These are phyloP conservation scores for Backusella liffmaniae DNA, from an alignment of 192 early-diverging fungal genomes.

Conservation along the genomic window DNA sequence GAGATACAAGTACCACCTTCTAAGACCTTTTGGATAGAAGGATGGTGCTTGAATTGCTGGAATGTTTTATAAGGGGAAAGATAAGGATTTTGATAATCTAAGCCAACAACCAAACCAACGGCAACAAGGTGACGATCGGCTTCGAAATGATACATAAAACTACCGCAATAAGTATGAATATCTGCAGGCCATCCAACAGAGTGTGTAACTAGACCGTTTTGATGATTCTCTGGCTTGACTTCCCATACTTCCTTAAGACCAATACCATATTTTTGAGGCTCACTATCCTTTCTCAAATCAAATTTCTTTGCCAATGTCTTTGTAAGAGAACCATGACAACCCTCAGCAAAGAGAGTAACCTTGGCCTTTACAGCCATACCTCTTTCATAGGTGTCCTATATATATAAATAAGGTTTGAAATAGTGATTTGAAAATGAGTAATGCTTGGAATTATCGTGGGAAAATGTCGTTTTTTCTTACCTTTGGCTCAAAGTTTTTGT, in stretches of 20 bases:
- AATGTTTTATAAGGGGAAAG: slow-evolving; percentile 96
- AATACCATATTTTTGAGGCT: slow-evolving; percentile 93
- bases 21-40: slow-evolving; percentile 74
- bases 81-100: slow-evolving; percentile 96
- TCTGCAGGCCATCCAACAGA: slow-evolving; percentile 92
- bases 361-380: slow-evolving; percentile 95
- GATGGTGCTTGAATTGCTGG: slow-evolving; percentile 92
- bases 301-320: slow-evolving; percentile 89
- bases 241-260: slow-evolving; percentile 99
- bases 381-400: slow-evolving; percentile 78
- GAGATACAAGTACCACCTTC: slow-evolving; percentile 88
- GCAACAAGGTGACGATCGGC: slow-evolving; percentile 73
- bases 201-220: slow-evolving; percentile 81
- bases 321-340: slow-evolving; percentile 94
- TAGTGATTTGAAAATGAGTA: background rate
- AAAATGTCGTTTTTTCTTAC: slow-evolving; percentile 15
- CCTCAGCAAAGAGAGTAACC: slow-evolving; percentile 95
- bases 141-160: slow-evolving; percentile 96
- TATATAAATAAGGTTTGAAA: background rate
- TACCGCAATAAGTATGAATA: slow-evolving; percentile 89
- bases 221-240: slow-evolving; percentile 79
- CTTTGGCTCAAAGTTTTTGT: slow-evolving; percentile 84
- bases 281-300: slow-evolving; percentile 80
- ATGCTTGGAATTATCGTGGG: slow-evolving; percentile 7
- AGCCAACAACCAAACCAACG: slow-evolving; percentile 85